Conservation (phyloP, 2,329 filamentous ascomycete species). For the Pseudocercospora fuligena region DNA sequence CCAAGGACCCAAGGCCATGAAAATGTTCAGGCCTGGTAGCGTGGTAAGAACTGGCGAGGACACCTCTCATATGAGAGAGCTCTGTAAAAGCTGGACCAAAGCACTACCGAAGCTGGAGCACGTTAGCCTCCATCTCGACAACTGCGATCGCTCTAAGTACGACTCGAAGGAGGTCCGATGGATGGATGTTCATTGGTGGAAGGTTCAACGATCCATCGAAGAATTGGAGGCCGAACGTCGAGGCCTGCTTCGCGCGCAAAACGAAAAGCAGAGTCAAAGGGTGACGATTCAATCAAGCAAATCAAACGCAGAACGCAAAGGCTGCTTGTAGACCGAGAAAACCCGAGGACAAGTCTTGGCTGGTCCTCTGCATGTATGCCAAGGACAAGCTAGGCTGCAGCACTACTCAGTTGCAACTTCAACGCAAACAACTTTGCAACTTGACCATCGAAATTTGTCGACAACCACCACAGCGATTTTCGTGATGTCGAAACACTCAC, state of each 20-base stretch:
- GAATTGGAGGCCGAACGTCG: background rate
- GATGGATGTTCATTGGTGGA: background rate
- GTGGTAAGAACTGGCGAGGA: background rate
- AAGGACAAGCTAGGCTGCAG: too few species aligned
- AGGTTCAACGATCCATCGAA: background rate
- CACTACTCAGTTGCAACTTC: background rate
- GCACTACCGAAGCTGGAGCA: background rate
- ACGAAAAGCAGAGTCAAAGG: background rate
- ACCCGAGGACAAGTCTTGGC: background rate
- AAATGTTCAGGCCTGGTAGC: background rate
- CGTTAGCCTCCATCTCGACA: background rate
- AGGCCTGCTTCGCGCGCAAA: background rate
- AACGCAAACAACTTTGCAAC: background rate
- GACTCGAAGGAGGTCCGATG: too few species aligned
- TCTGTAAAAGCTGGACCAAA: background rate
- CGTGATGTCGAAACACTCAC: background rate
- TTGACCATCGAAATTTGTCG: background rate
- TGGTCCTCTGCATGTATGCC: too few species aligned
- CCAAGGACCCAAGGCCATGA: background rate
- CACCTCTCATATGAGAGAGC: background rate
- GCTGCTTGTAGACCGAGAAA: background rate
- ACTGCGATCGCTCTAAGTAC: background rate
- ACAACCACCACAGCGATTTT: background rate
- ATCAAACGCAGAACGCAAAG: background rate
- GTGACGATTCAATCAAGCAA: background rate